These are phyloP conservation scores for Thermothielavioides terrestris DNA, from an alignment of 495 filamentous ascomycete species.

Conservation along the genomic window DNA sequence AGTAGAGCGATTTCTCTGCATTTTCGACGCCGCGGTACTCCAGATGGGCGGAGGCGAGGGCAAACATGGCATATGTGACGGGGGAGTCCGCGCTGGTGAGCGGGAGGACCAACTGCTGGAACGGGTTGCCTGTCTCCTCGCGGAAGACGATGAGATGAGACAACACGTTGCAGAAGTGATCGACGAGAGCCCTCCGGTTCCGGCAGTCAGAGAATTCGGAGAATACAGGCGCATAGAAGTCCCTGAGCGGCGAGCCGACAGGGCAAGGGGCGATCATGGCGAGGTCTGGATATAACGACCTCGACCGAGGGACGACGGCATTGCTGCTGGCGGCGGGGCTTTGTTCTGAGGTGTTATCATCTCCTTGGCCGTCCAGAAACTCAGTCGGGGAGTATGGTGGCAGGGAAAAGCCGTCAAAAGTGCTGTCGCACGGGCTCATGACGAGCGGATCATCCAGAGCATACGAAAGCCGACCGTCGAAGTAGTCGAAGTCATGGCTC, in stretches of 20 bases:
- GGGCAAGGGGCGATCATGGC: constrained; percentile 42
- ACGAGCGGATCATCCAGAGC: constrained; percentile 16
- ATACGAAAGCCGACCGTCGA: constrained; percentile 6
- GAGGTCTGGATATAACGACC: constrained; percentile 28
- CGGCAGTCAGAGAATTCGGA: constrained; percentile 47
- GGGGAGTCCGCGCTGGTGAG: constrained; percentile 45
- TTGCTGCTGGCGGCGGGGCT: constrained; percentile 1
- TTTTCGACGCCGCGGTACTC: constrained; percentile 50
- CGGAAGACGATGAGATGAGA: constrained; percentile 56
- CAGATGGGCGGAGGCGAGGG: constrained; percentile 49
- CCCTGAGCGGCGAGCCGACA: constrained; percentile 37
- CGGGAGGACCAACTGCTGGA: constrained; percentile 52
- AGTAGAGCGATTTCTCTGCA: constrained; percentile 48
- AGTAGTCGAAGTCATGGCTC: constrained; percentile 6
- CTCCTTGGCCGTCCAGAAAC: constrained; percentile 9
- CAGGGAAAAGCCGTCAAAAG: constrained; percentile 6
- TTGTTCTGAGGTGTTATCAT: constrained; percentile 5
- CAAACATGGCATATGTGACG: constrained; percentile 51
- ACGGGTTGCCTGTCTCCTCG: constrained; percentile 54
- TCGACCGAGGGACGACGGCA: constrained; percentile 14
- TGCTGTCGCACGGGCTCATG: constrained; percentile 22
- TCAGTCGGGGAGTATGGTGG: background rate
- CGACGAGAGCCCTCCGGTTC: constrained; percentile 47
- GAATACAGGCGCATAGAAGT: constrained; percentile 45
- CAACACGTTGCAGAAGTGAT: constrained; percentile 56